Evolutionary conservation across 768 basidiomycete genomes (phyloP), one percentile per base, ranked within the genome.

Genomic region (Hebeloma cylindrosporum): DNA sequence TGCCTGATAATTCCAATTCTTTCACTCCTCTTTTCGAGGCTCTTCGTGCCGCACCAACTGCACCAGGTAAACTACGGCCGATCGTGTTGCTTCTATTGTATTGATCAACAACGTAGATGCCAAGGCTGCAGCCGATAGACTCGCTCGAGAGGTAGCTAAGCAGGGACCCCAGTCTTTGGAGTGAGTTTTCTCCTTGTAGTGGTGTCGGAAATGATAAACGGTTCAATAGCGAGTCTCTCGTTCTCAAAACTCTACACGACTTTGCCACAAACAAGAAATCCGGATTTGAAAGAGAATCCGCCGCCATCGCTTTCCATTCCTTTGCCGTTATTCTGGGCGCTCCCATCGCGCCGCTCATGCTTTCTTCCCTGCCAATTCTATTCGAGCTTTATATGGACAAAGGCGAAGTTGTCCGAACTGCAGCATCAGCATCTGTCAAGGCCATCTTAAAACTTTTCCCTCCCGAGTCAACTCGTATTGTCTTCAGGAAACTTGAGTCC

Each of bases 361-460:
- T 96, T 10, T 74, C 87, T 2, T 85, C 84, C 31, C 80, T 97
- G 41, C 78, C 89, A 13, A 57, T 82, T 29, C 65, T 97, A 40
- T 85, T 86, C 64, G 88, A 93, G 41, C 74, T 93, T 28, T 85
- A 88, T 66, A 86, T 88, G 76, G 95, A 98, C 63, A 94, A 95
- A 65, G 93, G 92, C 50, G 92, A 93, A 41, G 87, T 93, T 21
- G 92, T 97, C 51, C 83, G 93, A 45, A 63, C 67, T 34, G 90
- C 92, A 9, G 88, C 93, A n/a, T 67, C 80, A 7, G 64, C 80
- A 9, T 91, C 94, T 9, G 78, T 85, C 56, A 94, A 92, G 64
- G 72, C 86, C 26, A 85, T 96, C 61, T 67, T 95, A 48, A 90
- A 90, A 60, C 77, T 86, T 33, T 80, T 83, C 46, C 91, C 93